A percentile compares a stretch with the other conserved stretches of the same genome.
phyloP scores from a whole-genome alignment of 192 early-diverging fungal genomes.

The Coemansia sp. region DNA sequence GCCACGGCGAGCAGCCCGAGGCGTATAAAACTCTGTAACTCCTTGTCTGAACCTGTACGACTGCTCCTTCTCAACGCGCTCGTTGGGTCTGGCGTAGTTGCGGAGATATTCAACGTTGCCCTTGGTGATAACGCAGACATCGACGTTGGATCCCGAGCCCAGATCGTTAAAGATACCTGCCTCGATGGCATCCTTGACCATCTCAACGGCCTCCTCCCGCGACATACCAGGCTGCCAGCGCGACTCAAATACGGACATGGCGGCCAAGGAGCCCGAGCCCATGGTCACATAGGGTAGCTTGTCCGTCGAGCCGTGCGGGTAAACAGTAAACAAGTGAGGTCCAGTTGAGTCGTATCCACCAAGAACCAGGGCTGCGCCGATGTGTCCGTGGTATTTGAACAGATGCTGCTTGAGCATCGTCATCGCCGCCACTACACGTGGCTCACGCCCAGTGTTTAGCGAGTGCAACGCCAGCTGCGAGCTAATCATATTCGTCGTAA shows the following conservation, averaged over 20 bases:
- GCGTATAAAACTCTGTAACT: constrained; percentile 43
- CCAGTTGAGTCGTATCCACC: constrained; percentile 92
- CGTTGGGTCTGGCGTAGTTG: constrained; percentile 87
- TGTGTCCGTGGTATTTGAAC: constrained; percentile 95
- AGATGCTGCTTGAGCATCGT: constrained; percentile 98
- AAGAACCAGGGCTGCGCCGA: constrained; percentile 92
- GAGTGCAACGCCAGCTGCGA: constrained; percentile 95
- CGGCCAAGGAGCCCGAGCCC: constrained; percentile 94
- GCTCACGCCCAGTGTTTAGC: constrained; percentile 83
- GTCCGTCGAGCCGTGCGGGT: constrained; percentile 95
- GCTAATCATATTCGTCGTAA: constrained; percentile 89
- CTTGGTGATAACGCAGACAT: constrained; percentile 90
- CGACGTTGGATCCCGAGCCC: constrained; percentile 97
- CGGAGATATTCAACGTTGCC: constrained; percentile 82
- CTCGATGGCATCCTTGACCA: constrained; percentile 93
- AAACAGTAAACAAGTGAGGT: constrained; percentile 88
- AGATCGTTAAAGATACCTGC: constrained; percentile 99
- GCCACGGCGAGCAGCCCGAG: not conserved
- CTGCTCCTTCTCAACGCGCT: constrained; percentile 83
- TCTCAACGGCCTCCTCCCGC: constrained; percentile 85
- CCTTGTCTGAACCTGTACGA: constrained; percentile 71
- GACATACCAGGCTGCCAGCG: constrained; percentile 78
- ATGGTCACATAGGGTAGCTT: constrained; percentile 96
- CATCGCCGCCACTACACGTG: constrained; percentile 91
- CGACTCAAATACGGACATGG: constrained; percentile 95